Conservation (phyloP, 179 eudicot genomes). For the Heliamphora pulchella region DNA sequence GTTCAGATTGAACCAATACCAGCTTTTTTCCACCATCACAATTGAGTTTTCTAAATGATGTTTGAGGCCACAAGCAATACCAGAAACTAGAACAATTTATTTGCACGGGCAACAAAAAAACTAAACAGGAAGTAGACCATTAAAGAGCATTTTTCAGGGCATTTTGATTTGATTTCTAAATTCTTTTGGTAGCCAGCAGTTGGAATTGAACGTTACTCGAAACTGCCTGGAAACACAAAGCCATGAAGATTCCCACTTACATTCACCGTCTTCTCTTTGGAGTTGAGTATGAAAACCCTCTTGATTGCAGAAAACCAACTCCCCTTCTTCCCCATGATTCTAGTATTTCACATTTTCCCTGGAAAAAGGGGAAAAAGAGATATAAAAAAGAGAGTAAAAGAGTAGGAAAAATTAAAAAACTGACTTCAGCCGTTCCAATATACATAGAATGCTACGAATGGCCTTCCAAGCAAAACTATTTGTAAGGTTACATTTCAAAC, state of each 20-base stretch:
- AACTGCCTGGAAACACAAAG: background rate
- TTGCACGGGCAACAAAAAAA: background rate
- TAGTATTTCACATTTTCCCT: too few species aligned
- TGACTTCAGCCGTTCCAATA: too few species aligned
- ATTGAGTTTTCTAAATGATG: background rate
- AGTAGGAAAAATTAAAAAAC: too few species aligned
- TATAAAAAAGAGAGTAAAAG: too few species aligned
- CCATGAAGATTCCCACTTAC: slow-evolving; percentile 37
- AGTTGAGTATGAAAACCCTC: slow-evolving; percentile 65
- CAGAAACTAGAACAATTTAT: background rate
- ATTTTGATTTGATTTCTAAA: background rate
- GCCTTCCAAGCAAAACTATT: too few species aligned
- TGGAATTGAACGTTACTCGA: background rate
- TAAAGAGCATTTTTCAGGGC: background rate
- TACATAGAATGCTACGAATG: too few species aligned
- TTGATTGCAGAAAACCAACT: slow-evolving; percentile 97
- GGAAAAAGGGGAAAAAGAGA: too few species aligned
- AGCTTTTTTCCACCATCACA: background rate
- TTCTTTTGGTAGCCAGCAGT: background rate
- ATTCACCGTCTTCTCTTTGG: slow-evolving; percentile 67
- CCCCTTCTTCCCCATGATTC: slow-evolving; percentile 59
- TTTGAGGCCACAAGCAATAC: background rate
- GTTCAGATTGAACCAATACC: background rate
- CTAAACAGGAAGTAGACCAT: background rate
- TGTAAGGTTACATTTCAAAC: too few species aligned